Percentiles rank a stretch among this genome's conserved stretches.
Evolutionary conservation across 441 rosid genomes (phyloP).

Genomic region (Croton laevigatus): DNA sequence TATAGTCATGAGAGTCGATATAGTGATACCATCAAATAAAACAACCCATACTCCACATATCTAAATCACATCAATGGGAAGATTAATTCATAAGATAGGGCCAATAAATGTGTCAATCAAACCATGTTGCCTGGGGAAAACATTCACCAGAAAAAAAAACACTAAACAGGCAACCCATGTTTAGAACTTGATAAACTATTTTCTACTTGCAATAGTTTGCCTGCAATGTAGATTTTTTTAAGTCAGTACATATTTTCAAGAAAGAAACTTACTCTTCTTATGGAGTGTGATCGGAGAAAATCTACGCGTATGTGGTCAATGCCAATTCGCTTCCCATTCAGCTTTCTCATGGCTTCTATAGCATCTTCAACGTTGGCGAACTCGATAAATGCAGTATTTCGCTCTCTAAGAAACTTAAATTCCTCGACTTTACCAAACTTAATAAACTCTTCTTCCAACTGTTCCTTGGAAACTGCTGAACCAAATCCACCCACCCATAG

Average conservation of each 20-base stretch:
- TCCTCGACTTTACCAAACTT: conserved; percentile 83
- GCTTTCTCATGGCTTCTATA: conserved; percentile 62
- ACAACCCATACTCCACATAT: background rate
- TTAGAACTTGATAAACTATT: background rate
- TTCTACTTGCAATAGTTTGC: background rate
- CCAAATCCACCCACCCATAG: conserved; percentile 95
- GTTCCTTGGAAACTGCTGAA: conserved; percentile 59
- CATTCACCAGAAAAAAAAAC: background rate
- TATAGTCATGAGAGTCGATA: background rate
- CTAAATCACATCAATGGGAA: background rate
- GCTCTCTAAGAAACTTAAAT: conserved; percentile 70
- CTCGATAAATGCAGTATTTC: conserved; percentile 72
- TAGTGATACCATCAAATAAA: background rate
- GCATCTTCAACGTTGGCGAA: conserved; percentile 71
- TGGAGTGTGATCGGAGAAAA: conserved; percentile 67
- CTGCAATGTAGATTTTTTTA: background rate
- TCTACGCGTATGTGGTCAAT: conserved; percentile 88
- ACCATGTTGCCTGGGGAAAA: background rate
- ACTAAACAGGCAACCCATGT: background rate
- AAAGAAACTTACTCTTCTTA: conserved; percentile 63
- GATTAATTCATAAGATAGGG: background rate
- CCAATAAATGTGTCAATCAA: background rate
- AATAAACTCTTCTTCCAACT: conserved; percentile 67
- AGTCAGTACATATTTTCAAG: conserved; percentile 11
- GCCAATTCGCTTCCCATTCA: conserved; percentile 79